These are phyloP conservation scores for Graphium sp. DNA, from an alignment of 2,329 filamentous ascomycete species.

Conservation along the genomic window DNA sequence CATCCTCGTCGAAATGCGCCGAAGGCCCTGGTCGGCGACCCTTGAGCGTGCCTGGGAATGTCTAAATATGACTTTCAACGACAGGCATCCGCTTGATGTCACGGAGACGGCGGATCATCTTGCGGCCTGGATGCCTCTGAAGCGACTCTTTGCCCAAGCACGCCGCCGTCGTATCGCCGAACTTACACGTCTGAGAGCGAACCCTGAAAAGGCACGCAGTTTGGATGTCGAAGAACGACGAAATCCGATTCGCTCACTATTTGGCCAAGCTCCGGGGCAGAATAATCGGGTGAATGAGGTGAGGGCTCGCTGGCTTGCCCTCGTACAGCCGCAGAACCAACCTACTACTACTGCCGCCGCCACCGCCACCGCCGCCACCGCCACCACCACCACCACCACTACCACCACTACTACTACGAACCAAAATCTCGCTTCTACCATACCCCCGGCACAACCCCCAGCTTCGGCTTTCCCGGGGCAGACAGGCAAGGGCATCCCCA, in stretches of 20 bases:
- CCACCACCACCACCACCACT: too few relatives aligned
- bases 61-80: constrained; percentile 19
- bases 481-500: too few relatives aligned
- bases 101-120: constrained; percentile 25
- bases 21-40: constrained; percentile 29
- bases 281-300: constrained; percentile 27
- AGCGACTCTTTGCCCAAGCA: constrained; percentile 34
- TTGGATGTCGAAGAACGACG: constrained; percentile 31
- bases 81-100: constrained; percentile 21
- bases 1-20: constrained; percentile 25
- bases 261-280: constrained; percentile 27
- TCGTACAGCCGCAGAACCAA: constrained; percentile 24
- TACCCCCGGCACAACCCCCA: too few relatives aligned
- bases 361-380: too few relatives aligned
- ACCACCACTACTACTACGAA: too few relatives aligned
- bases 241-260: constrained; percentile 23
- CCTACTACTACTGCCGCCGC: too few relatives aligned
- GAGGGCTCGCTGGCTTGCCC: constrained; percentile 30
- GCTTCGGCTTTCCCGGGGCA: too few relatives aligned
- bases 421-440: too few relatives aligned
- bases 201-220: constrained; percentile 28
- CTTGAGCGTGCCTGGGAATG: constrained; percentile 32
- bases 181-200: constrained; percentile 25
- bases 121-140: constrained; percentile 34
- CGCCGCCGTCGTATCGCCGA: constrained; percentile 32